Base-by-base conservation (phyloP, 495 filamentous ascomycete species). In the Podospora conica region DNA sequence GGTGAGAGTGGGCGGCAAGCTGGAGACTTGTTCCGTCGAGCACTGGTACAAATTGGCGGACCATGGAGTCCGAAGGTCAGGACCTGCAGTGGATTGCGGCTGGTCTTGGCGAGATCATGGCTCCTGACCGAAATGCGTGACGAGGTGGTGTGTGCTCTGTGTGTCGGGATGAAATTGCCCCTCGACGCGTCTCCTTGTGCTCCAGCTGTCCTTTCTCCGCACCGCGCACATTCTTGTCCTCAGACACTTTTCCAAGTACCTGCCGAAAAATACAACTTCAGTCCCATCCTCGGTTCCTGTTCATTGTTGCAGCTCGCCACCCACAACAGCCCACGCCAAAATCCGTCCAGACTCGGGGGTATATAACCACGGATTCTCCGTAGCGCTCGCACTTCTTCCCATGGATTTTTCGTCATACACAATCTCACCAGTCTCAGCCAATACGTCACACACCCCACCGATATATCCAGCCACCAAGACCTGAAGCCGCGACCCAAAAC, bases 321-420 rank as follows among this genome's bases (percentile, higher is more conserved):
- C 40, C 40, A n/a, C 40, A 48, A 48, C 29, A 33, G 9, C 29
- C 29, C 29, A n/a, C 6, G 25, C 25, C 25, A 27, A 27, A 2
- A 27, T 27, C 6, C 6, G 25, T 27, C 25, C 6, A 27, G 25
- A 3, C 6, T 6, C 25, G 3, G 15, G 40, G 40, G 40, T 48
- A 58, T 58, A 58, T 28, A 58, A 29, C 25, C 24, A 29, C 58
- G 3, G 12, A 27, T 18, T 29, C 58, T 8, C 10, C 27, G 40
- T n/a, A n/a, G 29, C 28, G n/a, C 58, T 60, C 9, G n/a, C 9
- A 20, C 28, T 55, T 24, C 62, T 21, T 48, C 69, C 63, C 69
- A 73, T 73, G 71, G 71, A 73, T 71, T 66, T 65, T 65, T 55
- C 59, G 23, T 58, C 48, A 55, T 54, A 69, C 18, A 62, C 31